Percentiles rank a stretch among this genome's conserved stretches.
These are phyloP conservation scores for Tylopilus felleus DNA, from an alignment of 768 basidiomycete species.

Conservation along the genomic window DNA sequence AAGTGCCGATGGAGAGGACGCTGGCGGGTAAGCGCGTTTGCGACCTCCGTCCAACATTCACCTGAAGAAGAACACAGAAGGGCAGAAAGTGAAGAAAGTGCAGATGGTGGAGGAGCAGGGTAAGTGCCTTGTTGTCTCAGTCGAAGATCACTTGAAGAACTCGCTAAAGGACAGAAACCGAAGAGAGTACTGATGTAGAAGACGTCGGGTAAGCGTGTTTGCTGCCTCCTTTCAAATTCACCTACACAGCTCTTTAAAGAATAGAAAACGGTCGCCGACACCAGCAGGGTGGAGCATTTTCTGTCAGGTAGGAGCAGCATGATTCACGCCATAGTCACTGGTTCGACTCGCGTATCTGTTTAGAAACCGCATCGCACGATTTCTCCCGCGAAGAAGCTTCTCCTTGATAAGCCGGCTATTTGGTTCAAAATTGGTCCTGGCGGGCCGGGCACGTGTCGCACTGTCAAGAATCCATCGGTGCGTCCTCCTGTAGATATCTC, in stretches of 20 bases:
- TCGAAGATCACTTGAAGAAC: not conserved
- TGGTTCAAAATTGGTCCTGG: not conserved
- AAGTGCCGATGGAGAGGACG: not conserved
- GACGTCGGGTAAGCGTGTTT: not conserved
- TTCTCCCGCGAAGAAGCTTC: conserved; percentile 1
- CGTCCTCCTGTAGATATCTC: not conserved
- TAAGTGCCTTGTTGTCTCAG: not conserved
- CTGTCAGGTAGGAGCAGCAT: not conserved
- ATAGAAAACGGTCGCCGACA: not conserved
- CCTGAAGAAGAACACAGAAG: not conserved
- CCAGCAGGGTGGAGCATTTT: not conserved
- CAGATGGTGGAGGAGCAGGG: not conserved
- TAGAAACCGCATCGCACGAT: not conserved
- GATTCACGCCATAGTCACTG: not conserved
- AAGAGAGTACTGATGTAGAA: not conserved
- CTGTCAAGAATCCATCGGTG: conserved; percentile 7
- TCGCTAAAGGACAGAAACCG: not conserved
- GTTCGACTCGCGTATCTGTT: not conserved
- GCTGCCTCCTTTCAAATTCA: not conserved
- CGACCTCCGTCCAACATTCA: not conserved
- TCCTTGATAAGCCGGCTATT: conserved; percentile 7
- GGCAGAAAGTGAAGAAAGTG: not conserved
- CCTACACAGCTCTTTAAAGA: not conserved
- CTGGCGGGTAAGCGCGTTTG: not conserved
- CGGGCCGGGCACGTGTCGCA: not conserved